A percentile compares a stretch with the other conserved stretches of the same genome.
phyloP scores from a whole-genome alignment of 306 rosid genomes.

The Castanea crenata region DNA sequence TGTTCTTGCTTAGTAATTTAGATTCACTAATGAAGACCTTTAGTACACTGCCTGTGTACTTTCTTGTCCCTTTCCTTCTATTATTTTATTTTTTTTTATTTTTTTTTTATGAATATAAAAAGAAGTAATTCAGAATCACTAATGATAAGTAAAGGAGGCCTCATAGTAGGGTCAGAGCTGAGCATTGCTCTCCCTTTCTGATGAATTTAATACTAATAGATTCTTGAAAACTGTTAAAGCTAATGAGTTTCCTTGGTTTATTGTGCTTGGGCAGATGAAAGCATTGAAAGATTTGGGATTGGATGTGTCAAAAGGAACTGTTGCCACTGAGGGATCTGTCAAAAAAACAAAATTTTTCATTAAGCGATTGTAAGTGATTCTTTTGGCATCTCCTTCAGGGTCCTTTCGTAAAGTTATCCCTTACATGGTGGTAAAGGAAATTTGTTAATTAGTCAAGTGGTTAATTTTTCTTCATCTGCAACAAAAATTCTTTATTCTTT shows the following conservation, averaged over 20 bases:
- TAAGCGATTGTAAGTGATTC: constrained; percentile 51
- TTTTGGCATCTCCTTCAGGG: background rate
- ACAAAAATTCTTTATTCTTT: background rate
- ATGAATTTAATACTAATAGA: background rate
- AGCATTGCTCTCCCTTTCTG: background rate
- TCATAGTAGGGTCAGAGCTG: background rate
- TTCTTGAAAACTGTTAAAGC: constrained; percentile 12
- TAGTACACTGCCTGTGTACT: background rate
- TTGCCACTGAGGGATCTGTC: constrained; percentile 70
- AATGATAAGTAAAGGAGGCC: background rate
- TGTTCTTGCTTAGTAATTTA: background rate
- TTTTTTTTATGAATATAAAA: background rate
- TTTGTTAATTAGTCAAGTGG: background rate
- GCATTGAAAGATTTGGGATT: constrained; percentile 85
- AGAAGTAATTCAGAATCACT: background rate
- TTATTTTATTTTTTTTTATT: too few relatives aligned
- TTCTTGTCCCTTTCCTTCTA: background rate
- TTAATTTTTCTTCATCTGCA: background rate
- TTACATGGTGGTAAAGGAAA: background rate
- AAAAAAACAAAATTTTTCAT: constrained; percentile 75
- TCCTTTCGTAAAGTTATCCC: background rate
- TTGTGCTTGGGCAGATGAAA: constrained; percentile 62
- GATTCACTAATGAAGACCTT: background rate
- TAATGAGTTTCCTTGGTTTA: constrained; percentile 23
- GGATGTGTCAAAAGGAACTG: constrained; percentile 91